Evolutionary conservation across 2,329 filamentous ascomycete genomes (phyloP).

Genomic region (Neofusicoccum sp.): DNA sequence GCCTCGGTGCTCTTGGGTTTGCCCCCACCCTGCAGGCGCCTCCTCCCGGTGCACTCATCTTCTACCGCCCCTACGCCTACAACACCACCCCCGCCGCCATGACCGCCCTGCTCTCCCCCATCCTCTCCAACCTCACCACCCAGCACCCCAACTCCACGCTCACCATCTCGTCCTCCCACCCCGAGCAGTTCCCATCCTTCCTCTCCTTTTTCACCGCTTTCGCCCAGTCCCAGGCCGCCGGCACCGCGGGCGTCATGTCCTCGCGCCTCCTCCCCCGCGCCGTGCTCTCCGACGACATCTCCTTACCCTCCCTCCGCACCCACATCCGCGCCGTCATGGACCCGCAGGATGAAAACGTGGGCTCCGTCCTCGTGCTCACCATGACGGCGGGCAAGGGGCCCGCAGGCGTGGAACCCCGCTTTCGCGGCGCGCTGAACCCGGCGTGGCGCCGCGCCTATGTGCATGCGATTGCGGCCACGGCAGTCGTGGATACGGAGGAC

Average conservation of each 20-base stretch:
- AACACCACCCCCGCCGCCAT: constrained; percentile 27
- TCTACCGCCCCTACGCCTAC: constrained; percentile 28
- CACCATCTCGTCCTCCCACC: constrained; percentile 23
- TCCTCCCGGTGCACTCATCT: constrained; percentile 29
- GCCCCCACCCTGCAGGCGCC: constrained; percentile 33
- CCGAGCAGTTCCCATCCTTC: background rate
- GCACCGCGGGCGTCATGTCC: constrained; percentile 30
- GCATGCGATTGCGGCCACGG: constrained; percentile 31
- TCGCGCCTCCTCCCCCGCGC: constrained; percentile 37
- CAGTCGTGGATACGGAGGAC: constrained; percentile 15
- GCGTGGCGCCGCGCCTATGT: constrained; percentile 37
- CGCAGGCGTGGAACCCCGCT: constrained; percentile 25
- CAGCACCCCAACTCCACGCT: constrained; percentile 22
- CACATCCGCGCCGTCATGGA: constrained; percentile 22
- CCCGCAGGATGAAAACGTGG: constrained; percentile 22
- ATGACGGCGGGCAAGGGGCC: constrained; percentile 30
- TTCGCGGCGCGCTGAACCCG: constrained; percentile 28
- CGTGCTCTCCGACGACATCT: constrained; percentile 24
- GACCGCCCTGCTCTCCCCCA: constrained; percentile 21
- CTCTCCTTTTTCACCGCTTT: constrained; percentile 29
- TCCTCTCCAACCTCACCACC: constrained; percentile 19
- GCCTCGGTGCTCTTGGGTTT: constrained; percentile 26
- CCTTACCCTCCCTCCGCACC: constrained; percentile 20
- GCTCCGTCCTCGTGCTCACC: constrained; percentile 27
- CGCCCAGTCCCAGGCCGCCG: constrained; percentile 29